Percentiles rank a stretch among this genome's conserved stretches.
Evolutionary conservation across 2,329 filamentous ascomycete species (phyloP).

Genomic region (Plenodomus biglobosus): DNA sequence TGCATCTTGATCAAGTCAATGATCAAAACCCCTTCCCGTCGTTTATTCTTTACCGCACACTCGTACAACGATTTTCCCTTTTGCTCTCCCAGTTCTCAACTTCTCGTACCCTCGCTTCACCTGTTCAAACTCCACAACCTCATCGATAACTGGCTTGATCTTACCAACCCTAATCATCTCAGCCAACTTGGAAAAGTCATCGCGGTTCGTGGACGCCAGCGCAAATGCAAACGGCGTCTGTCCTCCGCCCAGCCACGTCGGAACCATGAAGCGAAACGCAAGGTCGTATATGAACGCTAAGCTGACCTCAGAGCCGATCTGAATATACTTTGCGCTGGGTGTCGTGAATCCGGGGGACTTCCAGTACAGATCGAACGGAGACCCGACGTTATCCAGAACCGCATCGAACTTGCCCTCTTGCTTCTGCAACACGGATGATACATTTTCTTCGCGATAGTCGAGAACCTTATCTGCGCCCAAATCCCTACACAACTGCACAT

Average conservation of each 20-base stretch:
- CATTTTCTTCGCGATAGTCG: slow-evolving; percentile 56
- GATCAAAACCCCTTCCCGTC: no score
- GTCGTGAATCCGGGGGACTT: slow-evolving; percentile 19
- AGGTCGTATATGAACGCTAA: slow-evolving; percentile 17
- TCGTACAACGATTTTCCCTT: slow-evolving; percentile 62
- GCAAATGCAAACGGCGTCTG: slow-evolving; percentile 46
- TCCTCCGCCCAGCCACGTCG: slow-evolving; percentile 52
- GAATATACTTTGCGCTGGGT: slow-evolving; percentile 18
- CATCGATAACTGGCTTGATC: slow-evolving; percentile 58
- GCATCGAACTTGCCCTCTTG: slow-evolving; percentile 53
- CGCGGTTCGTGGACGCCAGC: slow-evolving; percentile 23
- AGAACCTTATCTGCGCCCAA: slow-evolving; percentile 65
- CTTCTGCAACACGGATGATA: slow-evolving; percentile 50
- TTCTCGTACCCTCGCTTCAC: slow-evolving; percentile 57
- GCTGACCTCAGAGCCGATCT: slow-evolving; percentile 23
- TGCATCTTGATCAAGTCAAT: no score
- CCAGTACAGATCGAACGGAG: slow-evolving; percentile 20
- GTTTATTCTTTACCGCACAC: no score
- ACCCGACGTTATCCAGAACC: slow-evolving; percentile 60
- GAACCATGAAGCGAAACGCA: slow-evolving; percentile 21
- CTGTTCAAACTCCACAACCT: slow-evolving; percentile 56
- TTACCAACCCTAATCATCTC: slow-evolving; percentile 59
- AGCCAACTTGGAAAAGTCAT: slow-evolving; percentile 47
- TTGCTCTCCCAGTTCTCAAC: slow-evolving; percentile 56
- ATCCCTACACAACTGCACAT: slow-evolving; percentile 56